Percentiles rank a stretch among this genome's conserved stretches.
Conservation (phyloP, 2,329 filamentous ascomycete genomes). For the Pyricularia sp. region DNA sequence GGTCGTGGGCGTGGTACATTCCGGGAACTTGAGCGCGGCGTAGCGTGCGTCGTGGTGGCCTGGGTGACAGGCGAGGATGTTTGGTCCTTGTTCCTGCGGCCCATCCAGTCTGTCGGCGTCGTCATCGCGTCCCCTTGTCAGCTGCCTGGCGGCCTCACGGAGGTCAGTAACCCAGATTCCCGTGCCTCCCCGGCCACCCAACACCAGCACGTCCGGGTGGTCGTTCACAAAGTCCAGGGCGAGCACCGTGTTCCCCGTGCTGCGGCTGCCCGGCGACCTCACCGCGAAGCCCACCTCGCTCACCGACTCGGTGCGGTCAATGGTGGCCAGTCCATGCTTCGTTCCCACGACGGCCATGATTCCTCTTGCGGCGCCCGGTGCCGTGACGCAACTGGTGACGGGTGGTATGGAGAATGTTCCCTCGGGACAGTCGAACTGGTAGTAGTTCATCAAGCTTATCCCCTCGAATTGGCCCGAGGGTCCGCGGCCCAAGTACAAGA, state of each 20-base stretch:
- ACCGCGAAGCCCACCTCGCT: neutral
- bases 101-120: neutral
- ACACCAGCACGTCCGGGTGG: constrained; percentile 32
- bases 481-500: neutral
- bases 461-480: neutral
- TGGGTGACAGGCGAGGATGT: neutral
- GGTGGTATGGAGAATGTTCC: neutral
- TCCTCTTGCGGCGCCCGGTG: neutral
- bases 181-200: constrained; percentile 34
- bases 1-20: neutral
- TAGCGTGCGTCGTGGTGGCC: neutral
- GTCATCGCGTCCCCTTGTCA: neutral
- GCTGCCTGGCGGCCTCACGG: constrained; percentile 15
- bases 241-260: constrained; percentile 27
- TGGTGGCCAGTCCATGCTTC: neutral
- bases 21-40: neutral
- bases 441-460: neutral
- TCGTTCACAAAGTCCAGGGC: constrained; percentile 32
- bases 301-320: neutral
- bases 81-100: neutral
- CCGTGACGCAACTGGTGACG: neutral
- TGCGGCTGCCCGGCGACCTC: neutral
- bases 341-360: neutral
- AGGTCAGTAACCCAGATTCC: constrained; percentile 32
- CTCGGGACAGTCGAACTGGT: neutral